Conservation (phyloP, 2,329 filamentous ascomycete genomes). For the Trichophyton simii region DNA sequence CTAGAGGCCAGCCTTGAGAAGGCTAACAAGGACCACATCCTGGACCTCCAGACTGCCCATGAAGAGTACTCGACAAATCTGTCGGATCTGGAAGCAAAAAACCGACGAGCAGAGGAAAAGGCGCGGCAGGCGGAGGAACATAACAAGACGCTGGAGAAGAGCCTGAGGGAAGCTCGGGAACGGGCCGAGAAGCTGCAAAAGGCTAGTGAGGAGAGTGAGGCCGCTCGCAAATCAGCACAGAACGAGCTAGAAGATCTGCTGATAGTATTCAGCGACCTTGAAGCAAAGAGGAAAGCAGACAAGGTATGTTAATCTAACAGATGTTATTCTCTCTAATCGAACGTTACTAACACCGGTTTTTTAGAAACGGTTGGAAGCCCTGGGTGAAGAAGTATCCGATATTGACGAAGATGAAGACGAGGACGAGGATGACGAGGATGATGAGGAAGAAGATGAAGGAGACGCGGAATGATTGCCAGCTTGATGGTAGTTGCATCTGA, state of each 20-base stretch:
- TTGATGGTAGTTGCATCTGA: not conserved
- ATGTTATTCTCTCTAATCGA: not conserved
- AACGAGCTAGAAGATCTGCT: slow-evolving; percentile 68
- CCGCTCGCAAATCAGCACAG: slow-evolving; percentile 52
- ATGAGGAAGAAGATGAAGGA: slow-evolving; percentile 39
- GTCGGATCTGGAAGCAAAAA: slow-evolving; percentile 38
- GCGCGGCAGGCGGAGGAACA: slow-evolving; percentile 24
- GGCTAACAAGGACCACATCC: slow-evolving; percentile 47
- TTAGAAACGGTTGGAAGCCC: slow-evolving; percentile 47
- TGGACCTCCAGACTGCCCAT: slow-evolving; percentile 47
- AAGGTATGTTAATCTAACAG: slow-evolving; percentile 43
- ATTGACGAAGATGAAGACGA: slow-evolving; percentile 53
- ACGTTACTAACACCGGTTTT: slow-evolving; percentile 28
- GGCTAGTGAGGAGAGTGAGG: slow-evolving; percentile 40
- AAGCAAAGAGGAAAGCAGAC: slow-evolving; percentile 63
- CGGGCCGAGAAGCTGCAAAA: slow-evolving; percentile 23
- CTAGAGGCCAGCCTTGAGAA: slow-evolving; percentile 40
- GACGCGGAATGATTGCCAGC: slow-evolving; percentile 15
- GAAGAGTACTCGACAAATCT: slow-evolving; percentile 38
- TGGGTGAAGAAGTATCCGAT: slow-evolving; percentile 62
- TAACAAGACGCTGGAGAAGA: slow-evolving; percentile 14
- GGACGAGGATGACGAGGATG: slow-evolving; percentile 43
- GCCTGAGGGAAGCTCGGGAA: slow-evolving; percentile 18
- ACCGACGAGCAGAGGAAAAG: slow-evolving; percentile 32
- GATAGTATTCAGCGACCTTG: slow-evolving; percentile 67